phyloP scores from a whole-genome alignment of 2,329 filamentous ascomycete genomes.

The Colletotrichum magnum region DNA sequence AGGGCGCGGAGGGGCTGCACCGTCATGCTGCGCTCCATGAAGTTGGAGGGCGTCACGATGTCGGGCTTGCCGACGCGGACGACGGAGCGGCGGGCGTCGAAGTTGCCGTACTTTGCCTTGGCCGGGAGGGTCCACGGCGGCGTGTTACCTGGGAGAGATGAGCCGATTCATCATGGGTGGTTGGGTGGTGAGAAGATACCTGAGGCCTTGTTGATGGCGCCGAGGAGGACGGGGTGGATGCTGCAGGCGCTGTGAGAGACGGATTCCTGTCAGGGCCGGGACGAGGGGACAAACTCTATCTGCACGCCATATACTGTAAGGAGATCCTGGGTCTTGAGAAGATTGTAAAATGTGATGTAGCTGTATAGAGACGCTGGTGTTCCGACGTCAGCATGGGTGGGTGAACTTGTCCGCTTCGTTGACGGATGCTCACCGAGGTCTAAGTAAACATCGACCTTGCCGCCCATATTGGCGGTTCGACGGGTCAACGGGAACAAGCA shows the following conservation, averaged over 20 bases:
- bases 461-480: conserved; percentile 63
- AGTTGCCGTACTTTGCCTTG: conserved; percentile 71
- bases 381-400: background rate
- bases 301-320: conserved; percentile 72
- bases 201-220: conserved; percentile 73
- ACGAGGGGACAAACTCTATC: conserved; percentile 69
- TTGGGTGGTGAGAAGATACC: conserved; percentile 54
- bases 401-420: background rate
- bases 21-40: conserved; percentile 60
- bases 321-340: conserved; percentile 67
- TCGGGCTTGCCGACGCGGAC: conserved; percentile 54
- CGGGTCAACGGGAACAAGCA: background rate
- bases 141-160: conserved; percentile 70
- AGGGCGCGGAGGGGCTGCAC: conserved; percentile 75
- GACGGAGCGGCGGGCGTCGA: conserved; percentile 58
- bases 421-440: conserved; percentile 69
- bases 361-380: conserved; percentile 74
- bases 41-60: conserved; percentile 56
- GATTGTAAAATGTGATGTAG: conserved; percentile 69
- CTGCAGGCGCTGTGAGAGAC: conserved; percentile 54
- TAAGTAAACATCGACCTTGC: conserved; percentile 76
- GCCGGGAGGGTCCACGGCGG: conserved; percentile 80
- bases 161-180: background rate
- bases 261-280: background rate
- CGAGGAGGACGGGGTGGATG: conserved; percentile 80